Conservation (phyloP, 2,329 filamentous ascomycete species). For the Colletotrichum sp. region DNA sequence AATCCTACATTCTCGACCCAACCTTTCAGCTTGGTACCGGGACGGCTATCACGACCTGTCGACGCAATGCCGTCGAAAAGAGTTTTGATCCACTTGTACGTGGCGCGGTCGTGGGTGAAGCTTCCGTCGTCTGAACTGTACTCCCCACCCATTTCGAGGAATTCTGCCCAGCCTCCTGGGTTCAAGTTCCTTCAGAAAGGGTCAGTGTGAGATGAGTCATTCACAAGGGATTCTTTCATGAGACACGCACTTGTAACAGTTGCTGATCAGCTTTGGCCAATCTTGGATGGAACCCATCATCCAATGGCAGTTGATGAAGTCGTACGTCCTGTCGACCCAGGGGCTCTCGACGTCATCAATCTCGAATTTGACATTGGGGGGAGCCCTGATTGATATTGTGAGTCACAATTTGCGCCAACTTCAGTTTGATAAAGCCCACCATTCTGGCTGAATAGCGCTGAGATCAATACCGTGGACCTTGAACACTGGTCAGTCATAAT, state of each 20-base stretch:
- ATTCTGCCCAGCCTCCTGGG: not conserved
- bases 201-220: not conserved
- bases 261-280: not conserved
- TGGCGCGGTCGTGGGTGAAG: not conserved
- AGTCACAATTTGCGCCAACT: too few relatives aligned
- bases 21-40: not conserved
- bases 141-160: not conserved
- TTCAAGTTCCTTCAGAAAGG: not conserved
- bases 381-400: not conserved
- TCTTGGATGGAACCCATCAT: not conserved
- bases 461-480: not conserved
- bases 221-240: fast-evolving
- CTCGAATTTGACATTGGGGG: not conserved
- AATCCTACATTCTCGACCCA: not conserved
- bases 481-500: not conserved
- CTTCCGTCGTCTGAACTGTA: not conserved
- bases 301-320: not conserved
- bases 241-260: not conserved
- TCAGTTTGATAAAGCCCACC: too few relatives aligned
- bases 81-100: not conserved
- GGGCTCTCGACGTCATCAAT: not conserved
- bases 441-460: not conserved
- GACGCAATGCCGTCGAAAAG: not conserved
- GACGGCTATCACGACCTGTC: not conserved
- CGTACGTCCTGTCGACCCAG: not conserved